These are phyloP conservation scores for Cytospora piceicola DNA, from an alignment of 2,329 filamentous ascomycete genomes.

Conservation along the genomic window DNA sequence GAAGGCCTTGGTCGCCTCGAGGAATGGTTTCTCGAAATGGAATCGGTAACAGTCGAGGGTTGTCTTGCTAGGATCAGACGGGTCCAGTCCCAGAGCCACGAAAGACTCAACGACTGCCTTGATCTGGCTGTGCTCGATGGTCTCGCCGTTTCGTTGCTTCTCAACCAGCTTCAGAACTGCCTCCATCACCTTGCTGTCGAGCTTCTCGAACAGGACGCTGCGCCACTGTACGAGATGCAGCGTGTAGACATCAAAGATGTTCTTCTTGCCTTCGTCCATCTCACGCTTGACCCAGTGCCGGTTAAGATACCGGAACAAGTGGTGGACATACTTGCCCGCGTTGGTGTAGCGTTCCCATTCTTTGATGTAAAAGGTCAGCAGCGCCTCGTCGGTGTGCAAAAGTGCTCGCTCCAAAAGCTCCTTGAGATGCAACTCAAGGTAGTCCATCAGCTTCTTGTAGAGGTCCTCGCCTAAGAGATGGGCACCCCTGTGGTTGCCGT, in stretches of 20 bases:
- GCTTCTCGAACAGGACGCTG: constrained; percentile 81
- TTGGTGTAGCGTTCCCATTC: constrained; percentile 97
- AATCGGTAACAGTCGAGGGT: constrained; percentile 93
- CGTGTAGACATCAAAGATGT: constrained; percentile 97
- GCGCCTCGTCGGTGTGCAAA: constrained; percentile 83
- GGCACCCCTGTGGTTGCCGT: constrained; percentile 48
- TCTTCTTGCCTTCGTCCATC: constrained; percentile 98
- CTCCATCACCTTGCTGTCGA: constrained; percentile 89
- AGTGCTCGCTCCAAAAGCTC: constrained; percentile 73
- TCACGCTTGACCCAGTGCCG: constrained; percentile 99
- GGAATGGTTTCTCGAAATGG: constrained; percentile 92
- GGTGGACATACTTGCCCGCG: constrained; percentile 96
- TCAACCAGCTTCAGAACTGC: constrained; percentile 94
- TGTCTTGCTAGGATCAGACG: constrained; percentile 88
- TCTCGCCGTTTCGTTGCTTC: constrained; percentile 96
- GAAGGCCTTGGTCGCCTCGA: constrained; percentile 80
- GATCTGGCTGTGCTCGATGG: constrained; percentile 95
- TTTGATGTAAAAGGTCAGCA: constrained; percentile 90
- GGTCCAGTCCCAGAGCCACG: constrained; percentile 91
- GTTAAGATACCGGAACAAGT: constrained; percentile 94
- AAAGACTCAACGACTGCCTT: constrained; percentile 97
- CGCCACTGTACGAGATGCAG: constrained; percentile 96
- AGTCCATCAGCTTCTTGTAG: constrained; percentile 87
- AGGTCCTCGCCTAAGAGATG: constrained; percentile 95
- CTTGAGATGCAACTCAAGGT: constrained; percentile 78